A percentile compares a stretch with the other conserved stretches of the same genome.
Evolutionary conservation across 2,329 filamentous ascomycete species (phyloP).

Genomic region (Clonostachys byssicola): DNA sequence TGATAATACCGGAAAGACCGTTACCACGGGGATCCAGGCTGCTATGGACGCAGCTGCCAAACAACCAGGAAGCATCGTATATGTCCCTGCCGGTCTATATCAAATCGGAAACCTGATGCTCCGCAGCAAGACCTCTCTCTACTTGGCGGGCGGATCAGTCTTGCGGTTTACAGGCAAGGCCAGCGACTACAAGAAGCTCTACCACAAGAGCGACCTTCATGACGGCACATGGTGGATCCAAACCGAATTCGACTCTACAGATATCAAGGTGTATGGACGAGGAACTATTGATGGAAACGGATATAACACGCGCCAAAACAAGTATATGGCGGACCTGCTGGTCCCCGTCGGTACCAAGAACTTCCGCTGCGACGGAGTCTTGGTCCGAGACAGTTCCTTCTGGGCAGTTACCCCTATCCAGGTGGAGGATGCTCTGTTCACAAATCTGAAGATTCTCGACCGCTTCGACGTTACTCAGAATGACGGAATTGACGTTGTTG

Average conservation of each 20-base stretch:
- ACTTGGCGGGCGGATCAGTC: constrained; percentile 1
- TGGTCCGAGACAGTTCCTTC: constrained; percentile 2
- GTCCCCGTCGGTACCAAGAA: constrained; percentile 1
- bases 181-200: constrained; percentile 1
- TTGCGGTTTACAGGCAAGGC: constrained; percentile 1
- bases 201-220: background rate
- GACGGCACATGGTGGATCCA: constrained; percentile 2
- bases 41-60: constrained; percentile 1
- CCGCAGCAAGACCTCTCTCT: background rate
- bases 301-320: background rate
- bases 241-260: constrained; percentile 1
- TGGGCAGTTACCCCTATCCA: constrained; percentile 1
- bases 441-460: constrained; percentile 2
- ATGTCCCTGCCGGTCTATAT: background rate
- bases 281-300: constrained; percentile 1
- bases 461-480: constrained; percentile 2
- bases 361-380: background rate
- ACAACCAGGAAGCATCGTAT: constrained; percentile 1
- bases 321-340: background rate
- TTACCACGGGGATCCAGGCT: constrained; percentile 1
- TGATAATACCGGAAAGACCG: background rate
- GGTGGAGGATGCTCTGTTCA: background rate
- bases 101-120: background rate
- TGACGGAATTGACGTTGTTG: constrained; percentile 1
- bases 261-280: constrained; percentile 2